Evolutionary conservation across 2,329 filamentous ascomycete genomes (phyloP).

Genomic region (Neonectria ditissima): DNA sequence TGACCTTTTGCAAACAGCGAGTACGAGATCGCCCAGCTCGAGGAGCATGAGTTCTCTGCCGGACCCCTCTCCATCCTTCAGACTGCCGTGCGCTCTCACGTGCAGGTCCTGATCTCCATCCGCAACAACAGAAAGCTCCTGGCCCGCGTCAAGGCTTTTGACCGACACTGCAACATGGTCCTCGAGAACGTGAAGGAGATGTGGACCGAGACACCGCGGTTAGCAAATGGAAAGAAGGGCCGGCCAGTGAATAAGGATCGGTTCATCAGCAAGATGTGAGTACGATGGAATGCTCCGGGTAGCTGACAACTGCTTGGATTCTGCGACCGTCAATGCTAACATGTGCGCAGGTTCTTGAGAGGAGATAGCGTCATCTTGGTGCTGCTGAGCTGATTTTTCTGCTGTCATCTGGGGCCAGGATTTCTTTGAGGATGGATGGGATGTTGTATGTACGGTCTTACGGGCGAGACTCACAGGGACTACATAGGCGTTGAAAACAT

Average conservation of each 20-base stretch:
- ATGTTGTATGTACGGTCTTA: constrained; percentile 47
- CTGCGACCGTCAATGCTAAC: constrained; percentile 33
- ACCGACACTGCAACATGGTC: constrained; percentile 99
- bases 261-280: constrained; percentile 97
- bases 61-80: constrained; percentile 87
- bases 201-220: constrained; percentile 95
- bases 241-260: constrained; percentile 96
- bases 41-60: constrained; percentile 67
- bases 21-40: constrained; percentile 85
- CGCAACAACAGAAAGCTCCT: constrained; percentile 99
- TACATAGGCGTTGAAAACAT: constrained; percentile 55
- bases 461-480: constrained; percentile 48
- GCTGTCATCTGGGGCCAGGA: constrained; percentile 32
- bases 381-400: constrained; percentile 72
- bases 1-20: constrained; percentile 67
- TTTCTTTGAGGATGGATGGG: constrained; percentile 41
- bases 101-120: constrained; percentile 95
- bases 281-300: constrained; percentile 42
- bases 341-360: constrained; percentile 76
- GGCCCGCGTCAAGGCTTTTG: constrained; percentile 97
- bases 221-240: constrained; percentile 88
- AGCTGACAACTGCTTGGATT: background rate
- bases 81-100: constrained; percentile 93
- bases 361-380: constrained; percentile 92
- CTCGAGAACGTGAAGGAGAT: constrained; percentile 95